Evolutionary conservation across 371 early-diverging fungal genomes (phyloP), one percentile per base, ranked within the genome.

Genomic region (Nematocida minor): DNA sequence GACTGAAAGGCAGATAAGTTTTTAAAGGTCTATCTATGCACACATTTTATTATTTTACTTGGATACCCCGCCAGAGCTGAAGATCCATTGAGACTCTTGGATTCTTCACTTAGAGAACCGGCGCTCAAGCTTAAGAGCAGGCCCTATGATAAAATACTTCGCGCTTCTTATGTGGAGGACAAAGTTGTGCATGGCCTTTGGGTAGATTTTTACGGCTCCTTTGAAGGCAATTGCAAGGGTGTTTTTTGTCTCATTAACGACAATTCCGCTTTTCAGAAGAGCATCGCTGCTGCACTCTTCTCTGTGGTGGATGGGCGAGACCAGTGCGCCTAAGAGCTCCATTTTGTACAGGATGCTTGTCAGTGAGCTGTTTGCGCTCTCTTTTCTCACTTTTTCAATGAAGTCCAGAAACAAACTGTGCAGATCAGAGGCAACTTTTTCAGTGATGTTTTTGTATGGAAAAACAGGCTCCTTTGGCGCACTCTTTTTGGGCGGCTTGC

Each of bases 161-260:
- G 18, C 36, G 1, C 36, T 47, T 18, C 53, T 54, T 38, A 62
- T 27, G 20, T 62, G 42, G n/a, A 74, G 25, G 36, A 74, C 18
- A 38, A 47, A 74, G 64, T 74, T 74, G 38, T 64, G 34, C 77
- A 74, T 74, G 6, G 63, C 66, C 25, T 74, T 74, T 16, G 77
- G 77, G 64, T 36, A 74, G 11, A 74, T 66, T 32, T 74, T 74
- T 11, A 74, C 77, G 16, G 6, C 20, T 6, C 64, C 64, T 1
- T 20, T 22, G 20, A 25, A 20, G 1, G 46, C 67, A 41, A 74
- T 64, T 16, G 77, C 77, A 6, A 74, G 41, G 0, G 66, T 64
- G 48, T 74, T 74, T 38, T 64, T 62, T 41, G 77, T 74, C 46
- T 74, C 77, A 53, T 74, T 74, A 11, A 74, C 40, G 4, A 74